These are phyloP conservation scores for Daldinia decipiens DNA, from an alignment of 495 filamentous ascomycete genomes.

Conservation along the genomic window DNA sequence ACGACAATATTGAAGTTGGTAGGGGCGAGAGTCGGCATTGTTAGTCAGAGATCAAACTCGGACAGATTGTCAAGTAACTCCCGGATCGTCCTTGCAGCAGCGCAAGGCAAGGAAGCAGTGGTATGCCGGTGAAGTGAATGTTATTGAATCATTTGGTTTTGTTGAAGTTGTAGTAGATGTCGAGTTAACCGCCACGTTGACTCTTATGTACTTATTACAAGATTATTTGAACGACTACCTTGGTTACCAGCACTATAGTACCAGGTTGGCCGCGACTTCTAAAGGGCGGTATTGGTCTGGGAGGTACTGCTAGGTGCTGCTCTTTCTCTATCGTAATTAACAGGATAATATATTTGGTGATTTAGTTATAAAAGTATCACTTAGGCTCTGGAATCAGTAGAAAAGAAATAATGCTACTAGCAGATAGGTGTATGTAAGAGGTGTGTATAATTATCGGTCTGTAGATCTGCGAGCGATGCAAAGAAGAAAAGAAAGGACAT, in stretches of 20 bases:
- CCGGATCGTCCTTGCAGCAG: slow-evolving; percentile 50
- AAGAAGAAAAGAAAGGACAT: background rate
- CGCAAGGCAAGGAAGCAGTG: slow-evolving; percentile 45
- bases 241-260: slow-evolving; percentile 7
- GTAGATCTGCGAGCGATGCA: background rate
- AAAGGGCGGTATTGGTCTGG: background rate
- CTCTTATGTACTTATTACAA: slow-evolving; percentile 7
- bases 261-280: background rate
- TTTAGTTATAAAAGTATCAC: background rate
- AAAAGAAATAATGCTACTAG: background rate
- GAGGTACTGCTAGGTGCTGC: background rate
- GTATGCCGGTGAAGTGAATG: slow-evolving; percentile 46
- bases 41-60: slow-evolving; percentile 23
- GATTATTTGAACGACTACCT: background rate
- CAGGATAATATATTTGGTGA: background rate
- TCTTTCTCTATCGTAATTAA: background rate
- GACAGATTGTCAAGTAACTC: slow-evolving; percentile 47
- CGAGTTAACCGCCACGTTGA: slow-evolving; percentile 41
- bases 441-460: background rate
- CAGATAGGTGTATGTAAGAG: background rate
- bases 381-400: background rate
- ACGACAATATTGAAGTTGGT: slow-evolving; percentile 92
- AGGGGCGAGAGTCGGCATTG: slow-evolving; percentile 80
- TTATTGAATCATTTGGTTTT: slow-evolving; percentile 61
- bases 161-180: slow-evolving; percentile 14